Evolutionary conservation across 768 basidiomycete species (phyloP), one percentile per base, ranked within the genome.

Genomic region (Lentinula sp.): DNA sequence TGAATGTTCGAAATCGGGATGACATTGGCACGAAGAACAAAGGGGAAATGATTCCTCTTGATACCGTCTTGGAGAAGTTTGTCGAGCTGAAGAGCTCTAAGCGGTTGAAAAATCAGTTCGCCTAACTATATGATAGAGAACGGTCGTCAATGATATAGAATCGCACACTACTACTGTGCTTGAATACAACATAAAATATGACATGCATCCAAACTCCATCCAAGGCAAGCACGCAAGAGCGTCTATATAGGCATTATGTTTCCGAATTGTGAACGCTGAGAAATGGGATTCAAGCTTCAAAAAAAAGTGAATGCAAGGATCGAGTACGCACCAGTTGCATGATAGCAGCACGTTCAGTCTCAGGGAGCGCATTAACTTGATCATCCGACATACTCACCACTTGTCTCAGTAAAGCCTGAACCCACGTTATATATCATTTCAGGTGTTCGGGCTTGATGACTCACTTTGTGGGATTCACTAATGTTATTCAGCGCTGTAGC

Each of bases 1-100:
- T 98, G 65, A 98, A 99, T 69, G 86, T 98, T 16, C 86, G 96
- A 62, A 98, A 98, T 73, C 86, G 97, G 39, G 96, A 98, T 71
- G 94, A 98, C 66, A 84, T 89, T 37, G 93, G 91, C 21, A 88
- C 82, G 59, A 96, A 98, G 73, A 80, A 87, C 3, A 85, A 88
- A 72, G 84, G 85, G 8, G 86, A 91, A 73, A 88, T 87, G 71
- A 76, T 87, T 50, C 78, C 88, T 10, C 73, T 98, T 32, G 89
- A 89, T 46, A 85, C 83, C 31, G 78, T 95, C 15, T 74, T 87
- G 8, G 70, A 81, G 68, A 89, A 92, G 73, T 74, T 98, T 53
- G 74, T 89, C 15, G 75, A 75, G 42, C 78, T 99, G 66, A 97
- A 94, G 78, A 76, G 75, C 62, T 68, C 70, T 9, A 73, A 73